A percentile compares a stretch with the other conserved stretches of the same genome.
Evolutionary conservation across 2,329 filamentous ascomycete genomes (phyloP).

Genomic region (Apiospora sp.): DNA sequence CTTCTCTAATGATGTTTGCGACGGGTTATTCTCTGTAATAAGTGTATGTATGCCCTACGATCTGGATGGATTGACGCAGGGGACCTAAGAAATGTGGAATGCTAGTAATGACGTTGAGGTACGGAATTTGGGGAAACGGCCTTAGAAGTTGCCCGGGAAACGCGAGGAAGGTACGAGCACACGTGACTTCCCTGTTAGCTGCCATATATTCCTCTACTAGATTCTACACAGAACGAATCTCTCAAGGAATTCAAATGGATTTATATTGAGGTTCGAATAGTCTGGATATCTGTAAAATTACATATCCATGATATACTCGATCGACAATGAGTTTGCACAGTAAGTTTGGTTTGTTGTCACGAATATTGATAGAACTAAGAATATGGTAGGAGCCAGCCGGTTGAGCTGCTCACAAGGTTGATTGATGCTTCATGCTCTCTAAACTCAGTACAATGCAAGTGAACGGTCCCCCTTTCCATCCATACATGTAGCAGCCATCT

Average conservation of each 20-base stretch:
- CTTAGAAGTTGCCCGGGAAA: conserved; percentile 28
- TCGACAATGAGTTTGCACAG: not conserved
- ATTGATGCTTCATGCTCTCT: not conserved
- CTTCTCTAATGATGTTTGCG: conserved; percentile 6
- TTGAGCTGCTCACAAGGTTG: not conserved
- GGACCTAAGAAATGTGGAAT: not conserved
- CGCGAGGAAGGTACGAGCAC: conserved; percentile 26
- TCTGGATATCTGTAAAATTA: not conserved
- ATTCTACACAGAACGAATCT: not conserved
- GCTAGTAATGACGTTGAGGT: conserved; percentile 27
- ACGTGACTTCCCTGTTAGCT: conserved; percentile 26
- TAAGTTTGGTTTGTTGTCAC: not conserved
- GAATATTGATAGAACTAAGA: not conserved
- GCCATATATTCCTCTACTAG: not conserved
- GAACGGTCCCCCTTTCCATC: not conserved
- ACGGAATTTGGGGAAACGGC: not conserved
- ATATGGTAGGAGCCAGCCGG: not conserved
- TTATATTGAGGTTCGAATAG: not conserved
- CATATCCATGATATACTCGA: not conserved
- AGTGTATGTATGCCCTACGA: not conserved
- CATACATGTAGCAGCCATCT: conserved; percentile 21
- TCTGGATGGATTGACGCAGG: conserved; percentile 11
- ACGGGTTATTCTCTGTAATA: not conserved
- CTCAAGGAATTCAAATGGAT: not conserved
- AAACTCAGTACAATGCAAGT: not conserved